Percentiles rank a stretch among this genome's conserved stretches.
phyloP scores from a whole-genome alignment of 305 asterid species.

The Coffea humblotiana region DNA sequence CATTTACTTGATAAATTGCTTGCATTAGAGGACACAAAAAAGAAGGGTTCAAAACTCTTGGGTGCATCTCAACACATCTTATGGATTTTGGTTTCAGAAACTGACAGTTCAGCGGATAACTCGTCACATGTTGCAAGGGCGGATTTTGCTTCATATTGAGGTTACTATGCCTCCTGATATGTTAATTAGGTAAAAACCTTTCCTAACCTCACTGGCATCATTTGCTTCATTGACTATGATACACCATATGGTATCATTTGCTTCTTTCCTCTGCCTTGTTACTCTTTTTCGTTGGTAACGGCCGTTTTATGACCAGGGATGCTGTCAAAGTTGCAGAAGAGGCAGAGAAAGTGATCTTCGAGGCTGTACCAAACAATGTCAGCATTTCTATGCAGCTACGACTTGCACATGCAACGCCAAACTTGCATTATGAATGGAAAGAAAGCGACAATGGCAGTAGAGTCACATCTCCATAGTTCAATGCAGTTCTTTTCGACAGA shows the following conservation, averaged over 20 bases:
- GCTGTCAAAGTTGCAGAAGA: constrained; percentile 63
- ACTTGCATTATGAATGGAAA: constrained; percentile 26
- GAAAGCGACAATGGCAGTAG: constrained; percentile 1
- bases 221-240: neutral
- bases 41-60: neutral
- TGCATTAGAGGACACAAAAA: neutral
- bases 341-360: constrained; percentile 60
- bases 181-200: constrained; percentile 49
- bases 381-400: constrained; percentile 68
- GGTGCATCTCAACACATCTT: neutral
- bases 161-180: constrained; percentile 77
- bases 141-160: constrained; percentile 74
- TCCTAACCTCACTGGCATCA: neutral
- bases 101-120: constrained; percentile 67
- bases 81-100: constrained; percentile 46
- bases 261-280: neutral
- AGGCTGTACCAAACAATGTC: constrained; percentile 42
- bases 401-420: constrained; percentile 57
- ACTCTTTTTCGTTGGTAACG: neutral
- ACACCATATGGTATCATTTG: neutral
- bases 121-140: constrained; percentile 80
- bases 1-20: neutral
- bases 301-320: constrained; percentile 43
- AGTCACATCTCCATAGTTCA: constrained; percentile 1
- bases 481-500: constrained; percentile 7